Base-by-base conservation (phyloP, 305 asterid species). In the Plantago lanceolata region DNA sequence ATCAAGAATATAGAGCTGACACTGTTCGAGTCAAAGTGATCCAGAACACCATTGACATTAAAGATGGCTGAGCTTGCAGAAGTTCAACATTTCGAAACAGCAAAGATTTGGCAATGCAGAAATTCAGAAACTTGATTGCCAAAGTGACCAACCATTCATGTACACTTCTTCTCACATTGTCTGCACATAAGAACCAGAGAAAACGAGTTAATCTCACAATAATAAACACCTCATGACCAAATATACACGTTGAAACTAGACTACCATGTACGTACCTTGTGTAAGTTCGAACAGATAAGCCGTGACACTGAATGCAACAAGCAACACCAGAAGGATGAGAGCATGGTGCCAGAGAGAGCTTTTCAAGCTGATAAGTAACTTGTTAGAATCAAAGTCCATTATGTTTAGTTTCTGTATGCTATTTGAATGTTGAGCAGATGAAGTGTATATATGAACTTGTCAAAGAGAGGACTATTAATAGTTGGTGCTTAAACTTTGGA, bases 11-110 rank as follows among this genome's bases (percentile, higher is more conserved):
- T 12, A 52, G 17, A 52, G 13, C 58, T 52, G 58, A 52, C 16
- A 52, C 58, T 52, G 58, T 20, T 21, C 58, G 28, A 0, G 58
- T 52, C 35, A 52, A 52, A 19, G 58, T 12, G 33, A 52, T 24
- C 58, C 58, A 52, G 28, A 52, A 52, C 58, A n/a, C 58, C 35
- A 21, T 21, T 52, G 58, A 21, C 26, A n/a, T 21, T 21, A 52
- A 8, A 21, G 17, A 52, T 6, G 18, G n/a, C 19, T 24, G 28
- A n/a, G 58, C 35, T 21, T 52, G 58, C 7, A 21, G 58, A 21
- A 52, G 58, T 11, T 12, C 35, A 21, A n/a, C 15, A 20, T 52
- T 52, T 52, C 58, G 18, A 33, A 52, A 52, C 16, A 20, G 58
- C 58, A 52, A 6, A 4, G 35, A 52, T 52, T 52, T 52, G 33